These are phyloP conservation scores for Diaporthe citri DNA, from an alignment of 2,329 filamentous ascomycete genomes.

Conservation along the genomic window DNA sequence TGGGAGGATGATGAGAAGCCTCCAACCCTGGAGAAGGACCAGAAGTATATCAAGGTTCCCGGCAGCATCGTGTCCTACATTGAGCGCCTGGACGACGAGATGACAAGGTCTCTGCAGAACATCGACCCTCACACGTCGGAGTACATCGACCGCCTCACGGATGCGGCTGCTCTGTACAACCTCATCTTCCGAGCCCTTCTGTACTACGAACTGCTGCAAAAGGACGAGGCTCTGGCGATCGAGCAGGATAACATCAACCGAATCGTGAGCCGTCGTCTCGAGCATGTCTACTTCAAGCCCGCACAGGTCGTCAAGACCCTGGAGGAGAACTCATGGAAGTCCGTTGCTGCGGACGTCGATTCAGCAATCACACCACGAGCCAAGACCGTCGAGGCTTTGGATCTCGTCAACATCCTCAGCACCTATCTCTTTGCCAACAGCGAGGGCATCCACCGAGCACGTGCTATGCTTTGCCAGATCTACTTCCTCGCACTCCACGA, in stretches of 20 bases:
- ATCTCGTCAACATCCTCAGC: constrained; percentile 88
- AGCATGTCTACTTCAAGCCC: constrained; percentile 99
- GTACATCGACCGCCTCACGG: constrained; percentile 94
- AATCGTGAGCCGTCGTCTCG: constrained; percentile 90
- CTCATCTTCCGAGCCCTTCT: constrained; percentile 89
- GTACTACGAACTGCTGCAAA: constrained; percentile 86
- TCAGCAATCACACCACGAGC: constrained; percentile 84
- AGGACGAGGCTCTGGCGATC: constrained; percentile 77
- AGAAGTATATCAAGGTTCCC: constrained; percentile 89
- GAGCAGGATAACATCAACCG: constrained; percentile 92
- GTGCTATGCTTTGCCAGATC: constrained; percentile 98
- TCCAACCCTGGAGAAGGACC: constrained; percentile 77
- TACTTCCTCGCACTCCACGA: constrained; percentile 98
- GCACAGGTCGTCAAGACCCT: constrained; percentile 92
- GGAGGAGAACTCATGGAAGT: constrained; percentile 94
- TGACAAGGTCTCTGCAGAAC: constrained; percentile 94
- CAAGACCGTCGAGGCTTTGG: constrained; percentile 75
- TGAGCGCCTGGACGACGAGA: constrained; percentile 96
- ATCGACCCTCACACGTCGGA: constrained; percentile 99
- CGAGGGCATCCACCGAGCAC: constrained; percentile 94
- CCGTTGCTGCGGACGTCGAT: constrained; percentile 76
- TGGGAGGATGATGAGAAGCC: constrained; percentile 99
- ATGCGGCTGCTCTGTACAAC: constrained; percentile 92
- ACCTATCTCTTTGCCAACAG: constrained; percentile 95
- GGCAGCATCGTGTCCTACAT: constrained; percentile 95